These are phyloP conservation scores for Torulaspora microellipsoides DNA, from an alignment of 805 yeast genomes.

Conservation along the genomic window DNA sequence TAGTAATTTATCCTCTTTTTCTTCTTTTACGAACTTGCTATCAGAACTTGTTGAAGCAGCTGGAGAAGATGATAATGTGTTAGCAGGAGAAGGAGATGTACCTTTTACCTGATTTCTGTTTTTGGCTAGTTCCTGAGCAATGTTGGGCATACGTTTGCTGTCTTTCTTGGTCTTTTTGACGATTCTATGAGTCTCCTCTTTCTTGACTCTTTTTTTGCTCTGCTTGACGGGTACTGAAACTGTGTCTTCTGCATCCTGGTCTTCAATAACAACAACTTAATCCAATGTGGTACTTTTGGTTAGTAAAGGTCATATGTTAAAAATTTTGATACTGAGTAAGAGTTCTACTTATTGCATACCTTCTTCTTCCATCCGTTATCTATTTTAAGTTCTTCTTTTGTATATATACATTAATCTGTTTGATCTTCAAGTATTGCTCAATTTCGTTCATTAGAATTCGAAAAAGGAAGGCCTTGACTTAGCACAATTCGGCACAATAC, in stretches of 20 bases:
- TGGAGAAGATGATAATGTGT: conserved; percentile 12
- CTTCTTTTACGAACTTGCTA: conserved; percentile 5
- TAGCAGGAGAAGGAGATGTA: conserved; percentile 15
- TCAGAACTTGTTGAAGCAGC: conserved; percentile 2
- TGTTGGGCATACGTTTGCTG: conserved; percentile 22
- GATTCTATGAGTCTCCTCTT: conserved; percentile 5
- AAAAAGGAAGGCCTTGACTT: no score
- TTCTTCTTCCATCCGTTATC: conserved; percentile 1
- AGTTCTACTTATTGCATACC: background rate
- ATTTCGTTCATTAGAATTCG: no score
- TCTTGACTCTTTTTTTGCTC: conserved; percentile 8
- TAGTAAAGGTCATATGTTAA: background rate
- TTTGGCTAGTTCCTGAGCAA: conserved; percentile 33
- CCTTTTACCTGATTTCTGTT: conserved; percentile 26
- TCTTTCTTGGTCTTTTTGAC: conserved; percentile 10
- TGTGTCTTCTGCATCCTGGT: background rate
- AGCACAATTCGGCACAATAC: no score
- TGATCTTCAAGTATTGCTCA: no score
- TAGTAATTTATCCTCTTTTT: conserved; percentile 1
- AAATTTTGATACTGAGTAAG: no score
- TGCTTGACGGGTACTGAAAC: background rate
- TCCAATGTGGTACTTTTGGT: background rate
- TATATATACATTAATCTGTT: no score
- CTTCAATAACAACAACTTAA: background rate
- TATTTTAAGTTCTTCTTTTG: no score